A percentile compares a stretch with the other conserved stretches of the same genome.
Conservation (phyloP, 495 filamentous ascomycete species). For the Copromyces sp. region DNA sequence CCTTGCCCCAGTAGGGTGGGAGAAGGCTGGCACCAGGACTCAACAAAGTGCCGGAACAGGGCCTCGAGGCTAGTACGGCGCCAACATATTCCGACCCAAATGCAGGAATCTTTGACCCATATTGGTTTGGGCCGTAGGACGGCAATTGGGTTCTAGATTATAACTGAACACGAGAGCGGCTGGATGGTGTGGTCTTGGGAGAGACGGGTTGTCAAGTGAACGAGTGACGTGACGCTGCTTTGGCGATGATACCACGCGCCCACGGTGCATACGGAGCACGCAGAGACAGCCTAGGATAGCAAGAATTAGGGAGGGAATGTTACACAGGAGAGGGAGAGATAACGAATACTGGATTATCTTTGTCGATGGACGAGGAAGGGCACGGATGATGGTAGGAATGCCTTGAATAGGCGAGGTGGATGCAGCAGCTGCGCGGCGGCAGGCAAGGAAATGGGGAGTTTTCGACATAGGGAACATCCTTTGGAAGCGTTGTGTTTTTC, state of each 20-base stretch:
- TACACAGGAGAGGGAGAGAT: not conserved
- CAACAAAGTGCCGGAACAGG: not conserved
- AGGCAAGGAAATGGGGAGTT: not conserved
- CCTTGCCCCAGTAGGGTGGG: slow-evolving; percentile 24
- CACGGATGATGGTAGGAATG: not conserved
- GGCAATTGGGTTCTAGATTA: not conserved
- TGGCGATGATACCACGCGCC: not conserved
- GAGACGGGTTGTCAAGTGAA: not conserved
- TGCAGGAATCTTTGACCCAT: not conserved
- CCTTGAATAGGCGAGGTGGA: not conserved
- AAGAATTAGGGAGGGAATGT: not conserved
- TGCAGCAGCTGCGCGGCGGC: not conserved
- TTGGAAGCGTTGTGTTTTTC: not conserved
- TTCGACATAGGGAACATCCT: not conserved
- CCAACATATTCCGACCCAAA: not conserved
- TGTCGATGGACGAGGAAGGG: not conserved
- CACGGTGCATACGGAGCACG: not conserved
- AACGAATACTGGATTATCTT: not conserved
- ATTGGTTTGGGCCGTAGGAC: not conserved
- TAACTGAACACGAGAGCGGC: not conserved
- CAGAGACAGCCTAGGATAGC: not conserved
- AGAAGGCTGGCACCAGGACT: not conserved
- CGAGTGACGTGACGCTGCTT: not conserved
- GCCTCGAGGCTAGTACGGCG: not conserved
- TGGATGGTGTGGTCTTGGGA: not conserved